A percentile compares a stretch with the other conserved stretches of the same genome.
phyloP scores from a whole-genome alignment of 108 stramenopile species.

The Cyclotella atomus region DNA sequence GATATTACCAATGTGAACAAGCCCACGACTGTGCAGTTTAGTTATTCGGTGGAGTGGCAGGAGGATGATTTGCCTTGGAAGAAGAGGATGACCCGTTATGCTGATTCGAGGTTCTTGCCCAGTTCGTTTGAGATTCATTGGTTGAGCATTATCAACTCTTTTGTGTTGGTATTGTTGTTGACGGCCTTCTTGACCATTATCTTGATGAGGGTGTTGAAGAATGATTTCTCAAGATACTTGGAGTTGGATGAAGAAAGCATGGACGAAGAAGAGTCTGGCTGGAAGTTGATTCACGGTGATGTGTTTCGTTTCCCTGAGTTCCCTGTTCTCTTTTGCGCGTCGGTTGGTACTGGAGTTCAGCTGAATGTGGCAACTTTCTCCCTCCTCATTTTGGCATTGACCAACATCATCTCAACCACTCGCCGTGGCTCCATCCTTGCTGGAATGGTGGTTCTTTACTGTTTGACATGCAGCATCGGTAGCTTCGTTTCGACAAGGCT shows the following conservation, averaged over 20 bases:
- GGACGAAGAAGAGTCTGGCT: slow-evolving; percentile 97
- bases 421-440: slow-evolving; percentile 94
- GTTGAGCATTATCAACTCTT: slow-evolving; percentile 98
- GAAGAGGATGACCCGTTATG: slow-evolving; percentile 88
- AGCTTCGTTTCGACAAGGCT: slow-evolving; percentile 87
- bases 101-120: slow-evolving; percentile 86
- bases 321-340: slow-evolving; percentile 82
- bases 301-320: slow-evolving; percentile 95
- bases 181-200: slow-evolving; percentile 97
- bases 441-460: slow-evolving; percentile 90
- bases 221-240: slow-evolving; percentile 97
- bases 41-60: slow-evolving; percentile 95
- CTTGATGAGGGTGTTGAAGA: slow-evolving; percentile 94
- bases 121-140: slow-evolving; percentile 95
- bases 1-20: slow-evolving; percentile 89
- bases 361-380: slow-evolving; percentile 82
- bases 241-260: slow-evolving; percentile 91
- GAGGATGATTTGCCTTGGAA: slow-evolving; percentile 78
- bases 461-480: slow-evolving; percentile 87
- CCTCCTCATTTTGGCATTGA: slow-evolving; percentile 87
- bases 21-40: slow-evolving; percentile 83
- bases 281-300: slow-evolving; percentile 98
- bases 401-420: slow-evolving; percentile 87
- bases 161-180: slow-evolving; percentile 95
- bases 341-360: slow-evolving; percentile 92